phyloP scores from a whole-genome alignment of 495 filamentous ascomycete species.

The Penicillium psychrofluorescens region DNA sequence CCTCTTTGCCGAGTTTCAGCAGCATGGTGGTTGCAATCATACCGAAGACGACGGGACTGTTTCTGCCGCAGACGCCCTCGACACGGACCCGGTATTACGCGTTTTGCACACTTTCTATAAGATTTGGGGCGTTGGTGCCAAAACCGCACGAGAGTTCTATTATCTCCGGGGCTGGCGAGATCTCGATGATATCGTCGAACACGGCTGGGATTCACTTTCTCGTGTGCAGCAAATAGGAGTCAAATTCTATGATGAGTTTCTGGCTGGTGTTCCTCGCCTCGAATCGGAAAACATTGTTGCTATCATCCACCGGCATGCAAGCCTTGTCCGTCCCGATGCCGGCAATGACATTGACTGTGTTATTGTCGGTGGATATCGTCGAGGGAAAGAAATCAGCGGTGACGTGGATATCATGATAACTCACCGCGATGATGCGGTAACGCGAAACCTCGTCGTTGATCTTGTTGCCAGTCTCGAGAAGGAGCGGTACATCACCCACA shows the following conservation, averaged over 20 bases:
- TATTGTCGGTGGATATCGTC: conserved; percentile 78
- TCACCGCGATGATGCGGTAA: conserved; percentile 63
- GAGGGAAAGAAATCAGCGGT: conserved; percentile 65
- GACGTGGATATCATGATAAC: conserved; percentile 85
- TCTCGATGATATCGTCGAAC: conserved; percentile 77
- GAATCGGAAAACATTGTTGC: conserved; percentile 68
- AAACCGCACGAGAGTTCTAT: conserved; percentile 78
- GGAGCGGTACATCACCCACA: conserved; percentile 72
- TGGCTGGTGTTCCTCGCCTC: conserved; percentile 55
- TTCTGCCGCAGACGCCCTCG: conserved; percentile 54
- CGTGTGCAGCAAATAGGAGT: conserved; percentile 88
- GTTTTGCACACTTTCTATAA: conserved; percentile 63
- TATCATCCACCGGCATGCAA: conserved; percentile 56
- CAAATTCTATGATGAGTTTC: conserved; percentile 92
- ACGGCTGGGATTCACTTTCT: conserved; percentile 67
- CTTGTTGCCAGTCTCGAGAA: conserved; percentile 64
- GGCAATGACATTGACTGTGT: conserved; percentile 54
- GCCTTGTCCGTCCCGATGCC: conserved; percentile 31
- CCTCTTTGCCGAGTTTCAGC: conserved; percentile 70
- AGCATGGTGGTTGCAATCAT: conserved; percentile 12
- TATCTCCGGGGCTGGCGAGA: conserved; percentile 65
- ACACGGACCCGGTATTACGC: conserved; percentile 54
- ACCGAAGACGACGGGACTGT: conserved; percentile 45
- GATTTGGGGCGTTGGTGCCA: conserved; percentile 87
- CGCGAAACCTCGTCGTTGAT: conserved; percentile 56